Evolutionary conservation across 768 basidiomycete genomes (phyloP).

Genomic region (Phylloporus arenicola): DNA sequence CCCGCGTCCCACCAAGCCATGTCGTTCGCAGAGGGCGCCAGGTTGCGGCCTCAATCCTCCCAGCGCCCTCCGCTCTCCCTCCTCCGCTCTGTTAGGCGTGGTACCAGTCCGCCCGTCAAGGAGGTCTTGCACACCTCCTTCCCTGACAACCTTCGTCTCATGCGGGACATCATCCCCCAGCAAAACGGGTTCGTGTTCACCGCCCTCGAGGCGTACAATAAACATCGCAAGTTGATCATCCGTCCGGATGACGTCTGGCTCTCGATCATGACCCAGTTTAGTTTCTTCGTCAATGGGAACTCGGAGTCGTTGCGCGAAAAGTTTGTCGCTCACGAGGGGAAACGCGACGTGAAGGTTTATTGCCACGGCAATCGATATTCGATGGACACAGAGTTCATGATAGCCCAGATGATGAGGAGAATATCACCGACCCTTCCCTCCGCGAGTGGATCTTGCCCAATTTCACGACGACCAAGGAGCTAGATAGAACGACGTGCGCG

Average conservation of each 20-base stretch:
- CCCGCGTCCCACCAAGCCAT: constrained; percentile 21
- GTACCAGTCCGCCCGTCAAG: constrained; percentile 15
- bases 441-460: constrained; percentile 38
- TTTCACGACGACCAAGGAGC: constrained; percentile 41
- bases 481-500: constrained; percentile 34
- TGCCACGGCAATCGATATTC: constrained; percentile 12
- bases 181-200: constrained; percentile 34
- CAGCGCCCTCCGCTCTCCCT: constrained; percentile 18
- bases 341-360: constrained; percentile 23
- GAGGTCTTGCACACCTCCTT: constrained; percentile 29
- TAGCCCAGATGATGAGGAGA: constrained; percentile 15
- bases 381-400: constrained; percentile 31
- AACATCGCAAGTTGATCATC: constrained; percentile 35
- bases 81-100: constrained; percentile 17
- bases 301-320: constrained; percentile 30
- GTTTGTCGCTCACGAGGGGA: constrained; percentile 26
- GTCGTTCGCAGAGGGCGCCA: constrained; percentile 28
- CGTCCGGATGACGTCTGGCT: constrained; percentile 49
- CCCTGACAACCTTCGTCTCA: constrained; percentile 6
- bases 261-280: constrained; percentile 33
- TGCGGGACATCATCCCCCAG: constrained; percentile 26
- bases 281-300: constrained; percentile 36
- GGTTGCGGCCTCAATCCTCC: constrained; percentile 17
- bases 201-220: constrained; percentile 31
- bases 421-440: constrained; percentile 23